Evolutionary conservation across 2,329 filamentous ascomycete species (phyloP).

Genomic region (Ophiostoma populinum): DNA sequence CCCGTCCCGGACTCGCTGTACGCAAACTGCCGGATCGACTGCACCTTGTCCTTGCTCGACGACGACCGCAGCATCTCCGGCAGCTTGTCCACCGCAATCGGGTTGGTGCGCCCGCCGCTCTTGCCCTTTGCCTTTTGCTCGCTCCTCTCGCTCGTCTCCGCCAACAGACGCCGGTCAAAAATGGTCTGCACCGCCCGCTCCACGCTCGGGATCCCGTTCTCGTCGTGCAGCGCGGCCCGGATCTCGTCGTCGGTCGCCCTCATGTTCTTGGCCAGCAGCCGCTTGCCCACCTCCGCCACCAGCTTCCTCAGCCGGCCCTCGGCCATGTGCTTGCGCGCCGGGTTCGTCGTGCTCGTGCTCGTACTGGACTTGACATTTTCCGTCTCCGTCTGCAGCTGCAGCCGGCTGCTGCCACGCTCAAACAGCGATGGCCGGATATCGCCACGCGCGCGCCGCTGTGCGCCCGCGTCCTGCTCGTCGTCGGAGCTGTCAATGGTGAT

Average conservation of each 20-base stretch:
- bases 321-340: conserved; percentile 7
- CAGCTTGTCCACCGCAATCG: conserved; percentile 4
- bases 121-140: background rate
- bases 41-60: background rate
- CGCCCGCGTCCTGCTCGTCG: conserved; percentile 20
- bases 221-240: conserved; percentile 7
- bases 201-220: no score
- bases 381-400: background rate
- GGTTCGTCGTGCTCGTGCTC: background rate
- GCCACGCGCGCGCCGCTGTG: conserved; percentile 31
- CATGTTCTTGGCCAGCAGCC: background rate
- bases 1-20: background rate
- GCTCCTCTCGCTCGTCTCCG: background rate
- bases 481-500: conserved; percentile 37
- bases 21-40: background rate
- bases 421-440: conserved; percentile 47
- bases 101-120: background rate
- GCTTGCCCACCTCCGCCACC: conserved; percentile 2
- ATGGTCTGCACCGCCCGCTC: conserved; percentile 7
- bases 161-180: conserved; percentile 4
- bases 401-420: background rate
- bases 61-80: conserved; percentile 10
- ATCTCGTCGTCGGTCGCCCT: conserved; percentile 1
- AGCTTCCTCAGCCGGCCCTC: conserved; percentile 6
- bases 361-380: background rate